Percentiles rank a stretch among this genome's conserved stretches.
Conservation (phyloP, 2,329 filamentous ascomycete genomes). For the Pezicula carpinea region DNA sequence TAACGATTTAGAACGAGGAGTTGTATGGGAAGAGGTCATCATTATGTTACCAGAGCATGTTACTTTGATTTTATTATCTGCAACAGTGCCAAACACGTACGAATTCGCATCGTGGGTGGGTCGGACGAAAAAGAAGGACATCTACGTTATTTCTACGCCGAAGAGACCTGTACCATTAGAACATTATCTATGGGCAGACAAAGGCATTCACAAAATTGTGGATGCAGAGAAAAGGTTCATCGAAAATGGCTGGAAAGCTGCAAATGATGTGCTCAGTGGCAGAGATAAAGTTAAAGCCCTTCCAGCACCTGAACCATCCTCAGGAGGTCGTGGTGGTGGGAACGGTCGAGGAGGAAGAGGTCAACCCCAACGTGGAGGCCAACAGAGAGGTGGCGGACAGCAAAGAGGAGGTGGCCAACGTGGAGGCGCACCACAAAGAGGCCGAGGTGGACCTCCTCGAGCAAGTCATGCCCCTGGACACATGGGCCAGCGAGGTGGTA, state of each 20-base stretch:
- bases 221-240: slow-evolving; percentile 88
- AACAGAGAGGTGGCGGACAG: slow-evolving; percentile 46
- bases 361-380: slow-evolving; percentile 46
- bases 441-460: slow-evolving; percentile 44
- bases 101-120: slow-evolving; percentile 99
- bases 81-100: slow-evolving; percentile 94
- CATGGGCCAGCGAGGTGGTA: slow-evolving; percentile 75
- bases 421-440: slow-evolving; percentile 46
- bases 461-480: slow-evolving; percentile 63
- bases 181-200: slow-evolving; percentile 93
- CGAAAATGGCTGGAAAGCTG: slow-evolving; percentile 91
- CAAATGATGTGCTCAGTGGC: slow-evolving; percentile 75
- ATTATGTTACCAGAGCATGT: slow-evolving; percentile 99
- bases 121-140: slow-evolving; percentile 95
- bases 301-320: slow-evolving; percentile 30
- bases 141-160: slow-evolving; percentile 96
- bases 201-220: slow-evolving; percentile 91
- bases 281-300: slow-evolving; percentile 68
- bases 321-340: slow-evolving; percentile 39
- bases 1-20: slow-evolving; percentile 90
- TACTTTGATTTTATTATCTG: slow-evolving; percentile 88
- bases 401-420: slow-evolving; percentile 50
- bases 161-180: slow-evolving; percentile 94
- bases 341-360: slow-evolving; percentile 50
- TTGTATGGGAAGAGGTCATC: slow-evolving; percentile 99